phyloP scores from a whole-genome alignment of 2,329 filamentous ascomycete species.

The Arthrobotrys iridis region DNA sequence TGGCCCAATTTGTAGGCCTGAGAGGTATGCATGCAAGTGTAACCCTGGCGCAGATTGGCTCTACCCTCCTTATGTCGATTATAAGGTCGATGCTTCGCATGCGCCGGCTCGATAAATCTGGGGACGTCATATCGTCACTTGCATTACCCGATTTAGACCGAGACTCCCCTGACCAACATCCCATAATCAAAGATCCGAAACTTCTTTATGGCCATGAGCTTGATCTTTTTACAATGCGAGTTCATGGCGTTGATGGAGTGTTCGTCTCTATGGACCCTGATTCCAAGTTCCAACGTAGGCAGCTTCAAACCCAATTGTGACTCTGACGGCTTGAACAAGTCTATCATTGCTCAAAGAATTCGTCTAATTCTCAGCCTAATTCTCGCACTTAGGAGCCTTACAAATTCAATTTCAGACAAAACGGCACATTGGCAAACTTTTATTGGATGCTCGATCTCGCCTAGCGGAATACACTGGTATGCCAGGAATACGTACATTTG shows the following conservation, averaged over 20 bases:
- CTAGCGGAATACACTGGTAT: not conserved
- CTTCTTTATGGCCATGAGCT: conserved; percentile 27
- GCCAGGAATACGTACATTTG: not conserved
- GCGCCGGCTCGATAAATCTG: not conserved
- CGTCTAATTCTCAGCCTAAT: no score
- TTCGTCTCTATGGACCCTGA: not conserved
- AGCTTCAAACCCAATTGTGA: no score
- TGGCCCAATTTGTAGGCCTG: conserved; percentile 54
- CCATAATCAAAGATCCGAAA: not conserved
- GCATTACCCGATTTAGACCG: not conserved
- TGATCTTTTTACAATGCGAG: not conserved
- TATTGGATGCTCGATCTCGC: not conserved
- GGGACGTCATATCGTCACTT: not conserved
- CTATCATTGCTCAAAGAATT: no score
- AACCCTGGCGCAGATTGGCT: conserved; percentile 50
- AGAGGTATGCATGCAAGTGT: conserved; percentile 53
- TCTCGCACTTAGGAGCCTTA: no score
- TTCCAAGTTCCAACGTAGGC: not conserved
- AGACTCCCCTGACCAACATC: not conserved
- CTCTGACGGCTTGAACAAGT: no score
- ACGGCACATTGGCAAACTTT: not conserved
- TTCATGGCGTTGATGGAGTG: not conserved
- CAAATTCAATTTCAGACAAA: not conserved
- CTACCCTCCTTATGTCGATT: conserved; percentile 50
- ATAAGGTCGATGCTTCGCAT: conserved; percentile 53